phyloP scores from a whole-genome alignment of 352 stramenopile species.

The Thalassiosira delicatula region DNA sequence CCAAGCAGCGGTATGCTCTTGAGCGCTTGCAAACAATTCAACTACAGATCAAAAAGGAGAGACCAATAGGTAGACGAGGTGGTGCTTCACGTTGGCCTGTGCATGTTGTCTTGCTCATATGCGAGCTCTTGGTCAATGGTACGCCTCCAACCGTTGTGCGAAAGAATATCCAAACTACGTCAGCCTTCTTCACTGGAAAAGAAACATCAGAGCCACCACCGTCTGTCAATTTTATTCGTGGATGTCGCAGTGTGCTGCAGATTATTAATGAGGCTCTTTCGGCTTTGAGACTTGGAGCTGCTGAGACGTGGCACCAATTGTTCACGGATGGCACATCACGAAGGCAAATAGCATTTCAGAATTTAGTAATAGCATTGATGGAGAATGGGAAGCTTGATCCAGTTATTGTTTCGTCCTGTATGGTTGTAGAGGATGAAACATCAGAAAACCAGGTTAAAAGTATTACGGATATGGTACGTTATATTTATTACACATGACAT shows the following conservation, averaged over 20 bases:
- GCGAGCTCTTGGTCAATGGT: too few species aligned
- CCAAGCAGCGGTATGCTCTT: too few species aligned
- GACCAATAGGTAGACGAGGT: background rate
- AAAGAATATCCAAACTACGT: background rate
- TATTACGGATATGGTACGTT: background rate
- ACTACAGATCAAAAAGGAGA: background rate
- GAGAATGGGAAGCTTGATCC: background rate
- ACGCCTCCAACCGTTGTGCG: background rate
- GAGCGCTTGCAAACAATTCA: background rate
- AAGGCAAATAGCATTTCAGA: background rate
- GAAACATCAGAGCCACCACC: background rate
- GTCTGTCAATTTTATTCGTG: background rate
- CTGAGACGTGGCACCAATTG: background rate
- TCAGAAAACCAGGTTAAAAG: background rate
- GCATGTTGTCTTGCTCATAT: too few species aligned
- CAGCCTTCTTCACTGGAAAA: background rate
- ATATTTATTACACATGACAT: background rate
- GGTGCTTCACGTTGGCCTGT: too few species aligned
- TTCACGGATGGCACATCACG: background rate
- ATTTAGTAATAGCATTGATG: background rate
- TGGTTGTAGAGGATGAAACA: background rate
- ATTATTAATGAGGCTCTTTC: background rate
- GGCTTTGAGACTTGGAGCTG: background rate
- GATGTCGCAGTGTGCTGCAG: background rate
- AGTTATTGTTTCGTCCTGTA: constrained; percentile 1